Evolutionary conservation across 2,329 filamentous ascomycete genomes (phyloP), one percentile per base, ranked within the genome.

Genomic region (Fusarium graminum): DNA sequence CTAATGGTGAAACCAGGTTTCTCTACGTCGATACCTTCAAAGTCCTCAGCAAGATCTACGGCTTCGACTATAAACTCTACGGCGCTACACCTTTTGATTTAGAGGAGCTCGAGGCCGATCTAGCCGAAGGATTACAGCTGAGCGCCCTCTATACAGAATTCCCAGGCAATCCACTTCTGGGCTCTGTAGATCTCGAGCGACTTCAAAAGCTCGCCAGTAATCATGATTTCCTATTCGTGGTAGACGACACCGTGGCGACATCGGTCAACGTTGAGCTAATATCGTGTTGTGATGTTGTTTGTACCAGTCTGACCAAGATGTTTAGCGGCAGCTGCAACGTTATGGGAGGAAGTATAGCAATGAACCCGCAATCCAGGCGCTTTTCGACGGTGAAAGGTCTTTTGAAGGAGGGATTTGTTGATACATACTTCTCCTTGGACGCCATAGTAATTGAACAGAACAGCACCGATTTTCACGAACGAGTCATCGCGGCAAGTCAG

Each of bases 321-420:
- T 87, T 88, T 65, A 85, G 78, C 52, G 86, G 86, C 6, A 81
- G 80, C 60, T 81, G 83, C 26, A 82, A 88, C 62, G 81, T 85
- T 42, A 82, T 86, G 78, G 83, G 76, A 22, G 85, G 81, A 11
- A 81, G 80, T 56, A 65, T 77, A 11, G 75, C 80, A 17, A 70
- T 86, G 29, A 83, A 82, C 55, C 82, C 82, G 0, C 65, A 73
- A 11, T 81, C 80, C 0, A 62, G 57, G 4, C 62, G 75, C 57
- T 79, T 81, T 28, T 10, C 67, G 4, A 59, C 1, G 42, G 68
- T 86, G 40, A 40, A 50, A 50, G 9, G n/a, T 11, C 44, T 43
- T 8, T 22, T 76, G 6, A 58, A 41, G 1, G 16, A 73, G 66
- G 29, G 74, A 59, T 28, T 61, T 34, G 6, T 68, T 5, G 58